Percentiles rank a stretch among this genome's conserved stretches.
Conservation (phyloP, 2,329 filamentous ascomycete genomes). For the Dryadomyces quercivorus region DNA sequence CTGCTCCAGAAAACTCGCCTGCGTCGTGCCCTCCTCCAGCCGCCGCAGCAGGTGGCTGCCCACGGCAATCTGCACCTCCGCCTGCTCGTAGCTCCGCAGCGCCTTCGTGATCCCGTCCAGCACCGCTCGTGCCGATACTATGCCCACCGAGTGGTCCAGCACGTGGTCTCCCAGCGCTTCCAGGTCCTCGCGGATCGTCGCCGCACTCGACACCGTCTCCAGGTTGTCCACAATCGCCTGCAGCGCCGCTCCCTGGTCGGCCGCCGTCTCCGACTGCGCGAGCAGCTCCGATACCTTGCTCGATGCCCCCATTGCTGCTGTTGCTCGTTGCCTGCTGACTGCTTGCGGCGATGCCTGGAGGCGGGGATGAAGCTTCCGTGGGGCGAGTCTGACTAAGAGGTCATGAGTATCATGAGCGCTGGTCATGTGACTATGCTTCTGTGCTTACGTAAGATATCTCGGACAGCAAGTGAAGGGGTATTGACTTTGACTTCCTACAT, state of each 20-base stretch:
- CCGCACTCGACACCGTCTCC: constrained; percentile 12
- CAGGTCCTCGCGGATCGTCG: constrained; percentile 13
- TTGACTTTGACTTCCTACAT: not conserved
- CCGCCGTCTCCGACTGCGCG: constrained; percentile 5
- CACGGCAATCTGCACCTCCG: constrained; percentile 61
- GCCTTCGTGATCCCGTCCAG: constrained; percentile 22
- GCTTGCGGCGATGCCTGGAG: too few species aligned
- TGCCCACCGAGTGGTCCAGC: constrained; percentile 13
- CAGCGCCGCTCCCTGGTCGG: constrained; percentile 11
- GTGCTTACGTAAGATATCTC: too few species aligned
- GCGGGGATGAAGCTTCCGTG: not conserved
- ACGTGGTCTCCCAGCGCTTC: constrained; percentile 14
- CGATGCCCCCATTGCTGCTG: constrained; percentile 1
- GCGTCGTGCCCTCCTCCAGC: constrained; percentile 42
- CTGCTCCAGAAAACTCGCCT: constrained; percentile 72
- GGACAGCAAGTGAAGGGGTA: too few species aligned
- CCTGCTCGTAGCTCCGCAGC: constrained; percentile 47
- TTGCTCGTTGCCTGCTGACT: not conserved
- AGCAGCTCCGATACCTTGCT: constrained; percentile 12
- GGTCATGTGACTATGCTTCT: not conserved
- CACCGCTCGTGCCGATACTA: constrained; percentile 17
- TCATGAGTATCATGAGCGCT: too few species aligned
- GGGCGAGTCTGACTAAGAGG: not conserved
- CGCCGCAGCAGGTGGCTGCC: constrained; percentile 60
- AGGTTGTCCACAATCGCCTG: constrained; percentile 14